These are phyloP conservation scores for Sorghum bicolor DNA, from an alignment of 176 grass and related monocot genomes.

Conservation along the genomic window Sorghum_bicolor_NCBIv3 NC_012873.2:3784501-3785000, in stretches of 20 bases:
- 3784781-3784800: slow-evolving; percentile 98
- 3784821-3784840: slow-evolving; percentile 95
- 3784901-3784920: neutral
- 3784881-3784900: slow-evolving; percentile 21
- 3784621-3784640: slow-evolving; percentile 11
- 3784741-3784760: slow-evolving; percentile 81
- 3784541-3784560: neutral
- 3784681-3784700: slow-evolving; percentile 22
- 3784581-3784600: slow-evolving; percentile 19
- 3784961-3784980: slow-evolving; percentile 86
- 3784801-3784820: slow-evolving; percentile 95
- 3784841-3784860: slow-evolving; percentile 84
- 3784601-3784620: slow-evolving; percentile 1
- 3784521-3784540: slow-evolving; percentile 8
- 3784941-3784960: slow-evolving; percentile 82
- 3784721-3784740: slow-evolving; percentile 91
- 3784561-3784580: neutral
- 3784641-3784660: neutral
- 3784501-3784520: slow-evolving; percentile 5
- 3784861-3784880: neutral
- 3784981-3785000: slow-evolving; percentile 87
- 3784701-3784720: slow-evolving; percentile 52
- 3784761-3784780: slow-evolving; percentile 95
- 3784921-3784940: slow-evolving; percentile 3
- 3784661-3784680: neutral